phyloP scores from a whole-genome alignment of 768 basidiomycete genomes.

The Ephemerocybe angulata region DNA sequence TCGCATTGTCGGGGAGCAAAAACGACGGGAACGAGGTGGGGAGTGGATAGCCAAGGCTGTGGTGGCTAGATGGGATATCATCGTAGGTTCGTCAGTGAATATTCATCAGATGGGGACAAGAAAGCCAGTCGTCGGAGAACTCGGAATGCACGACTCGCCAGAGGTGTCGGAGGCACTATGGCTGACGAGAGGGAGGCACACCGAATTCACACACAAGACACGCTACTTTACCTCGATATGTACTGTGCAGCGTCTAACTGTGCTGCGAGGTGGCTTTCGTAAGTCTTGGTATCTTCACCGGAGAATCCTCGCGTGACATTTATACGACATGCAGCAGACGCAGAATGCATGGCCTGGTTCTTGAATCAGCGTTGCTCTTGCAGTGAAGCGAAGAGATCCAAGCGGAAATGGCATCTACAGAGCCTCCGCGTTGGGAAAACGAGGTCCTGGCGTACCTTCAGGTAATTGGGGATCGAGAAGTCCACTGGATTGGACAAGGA shows the following conservation, averaged over 20 bases:
- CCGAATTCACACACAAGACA: too few relatives aligned
- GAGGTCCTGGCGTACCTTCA: slow-evolving; percentile 20
- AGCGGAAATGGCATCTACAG: too few relatives aligned
- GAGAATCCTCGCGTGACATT: slow-evolving; percentile 62
- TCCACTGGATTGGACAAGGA: neutral
- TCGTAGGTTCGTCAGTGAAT: too few relatives aligned
- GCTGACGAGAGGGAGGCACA: too few relatives aligned
- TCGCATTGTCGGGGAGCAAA: neutral
- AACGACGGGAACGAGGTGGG: slow-evolving; percentile 8
- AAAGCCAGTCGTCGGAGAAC: too few relatives aligned
- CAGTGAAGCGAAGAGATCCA: neutral
- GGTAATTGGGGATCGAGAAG: slow-evolving; percentile 14
- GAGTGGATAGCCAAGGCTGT: neutral
- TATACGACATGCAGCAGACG: slow-evolving; percentile 22
- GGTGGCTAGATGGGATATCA: neutral
- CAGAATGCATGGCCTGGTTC: neutral
- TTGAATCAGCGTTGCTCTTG: neutral
- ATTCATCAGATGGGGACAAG: too few relatives aligned
- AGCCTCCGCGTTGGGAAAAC: too few relatives aligned
- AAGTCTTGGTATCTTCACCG: slow-evolving; percentile 32
- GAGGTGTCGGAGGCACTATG: too few relatives aligned
- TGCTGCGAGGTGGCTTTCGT: slow-evolving; percentile 32
- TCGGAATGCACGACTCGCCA: too few relatives aligned
- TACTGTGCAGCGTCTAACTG: slow-evolving; percentile 21
- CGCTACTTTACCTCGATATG: slow-evolving; percentile 34